phyloP scores from a whole-genome alignment of 352 stramenopile genomes.

The Pythium biforme region DNA sequence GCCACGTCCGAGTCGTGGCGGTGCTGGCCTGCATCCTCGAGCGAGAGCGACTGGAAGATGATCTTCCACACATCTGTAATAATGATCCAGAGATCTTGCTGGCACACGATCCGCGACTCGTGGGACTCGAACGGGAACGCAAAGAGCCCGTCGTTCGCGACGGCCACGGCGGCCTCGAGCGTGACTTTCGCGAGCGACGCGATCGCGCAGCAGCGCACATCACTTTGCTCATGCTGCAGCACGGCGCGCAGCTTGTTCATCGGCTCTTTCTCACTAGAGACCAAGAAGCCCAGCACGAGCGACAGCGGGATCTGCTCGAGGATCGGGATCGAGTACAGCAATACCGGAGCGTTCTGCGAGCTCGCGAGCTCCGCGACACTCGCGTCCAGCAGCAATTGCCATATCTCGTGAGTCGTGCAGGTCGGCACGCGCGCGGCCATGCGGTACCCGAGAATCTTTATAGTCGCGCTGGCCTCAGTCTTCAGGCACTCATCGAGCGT shows the following conservation, averaged over 20 bases:
- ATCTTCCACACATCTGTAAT: conserved; percentile 81
- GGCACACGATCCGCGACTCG: conserved; percentile 73
- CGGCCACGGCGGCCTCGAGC: conserved; percentile 43
- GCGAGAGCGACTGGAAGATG: conserved; percentile 63
- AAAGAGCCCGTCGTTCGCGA: conserved; percentile 57
- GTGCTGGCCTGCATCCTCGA: conserved; percentile 15
- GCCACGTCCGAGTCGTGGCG: conserved; percentile 26
- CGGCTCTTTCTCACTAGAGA: conserved; percentile 61
- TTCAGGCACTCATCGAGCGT: conserved; percentile 70
- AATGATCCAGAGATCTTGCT: conserved; percentile 78
- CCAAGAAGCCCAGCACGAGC: conserved; percentile 62
- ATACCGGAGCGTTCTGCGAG: conserved; percentile 52
- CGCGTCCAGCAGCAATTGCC: conserved; percentile 61
- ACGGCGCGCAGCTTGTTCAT: conserved; percentile 76
- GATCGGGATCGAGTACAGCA: conserved; percentile 52
- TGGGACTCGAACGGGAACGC: conserved; percentile 84
- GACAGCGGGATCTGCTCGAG: conserved; percentile 55
- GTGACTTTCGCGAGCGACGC: conserved; percentile 53
- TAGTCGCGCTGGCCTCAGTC: conserved; percentile 45
- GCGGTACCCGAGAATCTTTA: conserved; percentile 76
- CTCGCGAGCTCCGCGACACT: conserved; percentile 64
- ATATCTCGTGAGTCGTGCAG: conserved; percentile 60
- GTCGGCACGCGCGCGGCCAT: conserved; percentile 51
- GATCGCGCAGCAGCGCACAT: conserved; percentile 63
- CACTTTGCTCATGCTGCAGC: conserved; percentile 63